Evolutionary conservation across 1,284 basidiomycete genomes (phyloP), one percentile per base, ranked within the genome.

Genomic region (Ustilago bromivora): DNA sequence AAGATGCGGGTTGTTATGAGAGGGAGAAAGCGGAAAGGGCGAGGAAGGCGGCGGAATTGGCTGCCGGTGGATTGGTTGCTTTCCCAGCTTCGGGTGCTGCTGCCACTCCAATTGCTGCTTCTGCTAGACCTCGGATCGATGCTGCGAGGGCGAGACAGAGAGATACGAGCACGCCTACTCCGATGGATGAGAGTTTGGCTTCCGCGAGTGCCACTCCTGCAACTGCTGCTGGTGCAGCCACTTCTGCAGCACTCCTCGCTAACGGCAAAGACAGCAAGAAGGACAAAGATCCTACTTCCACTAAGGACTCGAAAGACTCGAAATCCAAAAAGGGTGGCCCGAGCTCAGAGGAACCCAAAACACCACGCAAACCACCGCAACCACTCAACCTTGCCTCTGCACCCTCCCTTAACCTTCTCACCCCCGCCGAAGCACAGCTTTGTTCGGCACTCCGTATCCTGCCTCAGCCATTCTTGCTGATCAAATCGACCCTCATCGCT

Each of bases 401-500:
- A 31, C 83, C 84, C 0, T 81, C 79, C 15, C 80, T 86, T 36
- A 66, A 82, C 60, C 73, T 85, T 57, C 82, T 85, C 31, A 81
- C 82, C 28, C 59, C 70, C 17, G 71, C 71, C 36, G 84, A 86
- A 63, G 76, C 77, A 59, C 76, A 79, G 54, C 73, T 84, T 46
- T 85, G 84, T 59, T 83, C 84, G 15, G 66, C 71, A 23, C 66
- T 82, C 51, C 80, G 84, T 17, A 84, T 86, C 66, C 61, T 81
- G n/a, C 84, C 84, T 6, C 76, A 80, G 57, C 78, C 83, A 1
- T 86, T 80, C 62, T 68, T 86, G 64, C 52, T 84, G 57, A 81
- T 86, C 71, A 86, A 86, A 61, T 73, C 80, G 73, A 79, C 76
- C 57, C 78, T 86, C 32, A 74, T 86, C 31, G 66, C 79, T 35